Evolutionary conservation across 768 basidiomycete genomes (phyloP), one percentile per base, ranked within the genome.

Genomic region (Asterophora parasitica): DNA sequence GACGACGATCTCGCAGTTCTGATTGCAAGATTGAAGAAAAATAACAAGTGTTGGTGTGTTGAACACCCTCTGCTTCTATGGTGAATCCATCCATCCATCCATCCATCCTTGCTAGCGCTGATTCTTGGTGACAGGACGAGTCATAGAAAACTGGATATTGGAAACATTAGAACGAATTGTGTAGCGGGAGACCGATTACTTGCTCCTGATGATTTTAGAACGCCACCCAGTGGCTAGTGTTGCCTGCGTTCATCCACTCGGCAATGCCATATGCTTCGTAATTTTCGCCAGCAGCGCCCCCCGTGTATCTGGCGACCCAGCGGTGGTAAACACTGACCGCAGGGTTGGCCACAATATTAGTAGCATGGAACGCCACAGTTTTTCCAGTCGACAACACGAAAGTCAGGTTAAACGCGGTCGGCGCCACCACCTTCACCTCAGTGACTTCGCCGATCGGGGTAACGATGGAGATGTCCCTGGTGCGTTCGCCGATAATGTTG

Each of bases 221-320:
- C 7, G 15, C 16, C 6, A 32, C 26, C 49, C 46, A 54, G 12
- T 54, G 53, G 23, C 49, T 48, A 26, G 48, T 9, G 23, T 44
- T 48, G 15, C 45, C 53, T 13, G 49, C 32, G 31, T 54, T 54
- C 49, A 54, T 54, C 53, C 53, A 54, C 38, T 54, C 53, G 5
- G 49, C 48, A 11, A 54, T 37, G 10, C 53, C 49, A 37, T 48
- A 54, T 3, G 46, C 33, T 28, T 42, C 23, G 34, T 54, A 51
- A 3, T 50, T 32, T 11, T 50, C 16, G 9, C 43, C 46, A 7
- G 23, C 33, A 16, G 43, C 39, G n/a, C 49, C 53, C n/a, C 49
- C 53, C 11, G 39, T 45, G 27, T 50, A 51, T 42, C 45, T 51
- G 6, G 53, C 49, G 19, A 39, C 44, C 53, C 53, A 54, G 12